Evolutionary conservation across 768 basidiomycete species (phyloP).

Genomic region (Candolleomyces efflorescens): DNA sequence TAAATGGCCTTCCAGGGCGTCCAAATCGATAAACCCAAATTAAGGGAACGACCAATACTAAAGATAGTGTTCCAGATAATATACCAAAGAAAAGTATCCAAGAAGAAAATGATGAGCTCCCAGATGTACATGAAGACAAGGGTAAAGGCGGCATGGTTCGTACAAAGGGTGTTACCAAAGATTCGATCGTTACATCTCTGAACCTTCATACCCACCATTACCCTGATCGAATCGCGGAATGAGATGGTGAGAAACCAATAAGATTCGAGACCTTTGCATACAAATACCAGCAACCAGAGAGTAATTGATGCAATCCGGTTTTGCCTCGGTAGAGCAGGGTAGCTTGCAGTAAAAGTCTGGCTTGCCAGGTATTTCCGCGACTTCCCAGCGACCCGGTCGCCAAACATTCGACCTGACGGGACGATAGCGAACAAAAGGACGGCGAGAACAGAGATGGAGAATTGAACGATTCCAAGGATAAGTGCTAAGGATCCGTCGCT

Average conservation of each 20-base stretch:
- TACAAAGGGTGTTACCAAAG: conserved; percentile 81
- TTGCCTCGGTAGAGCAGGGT: conserved; percentile 60
- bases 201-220: conserved; percentile 96
- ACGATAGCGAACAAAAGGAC: conserved; percentile 87
- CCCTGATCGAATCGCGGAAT: conserved; percentile 87
- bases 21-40: conserved; percentile 94
- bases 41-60: conserved; percentile 86
- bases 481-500: conserved; percentile 72
- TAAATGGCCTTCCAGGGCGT: conserved; percentile 99
- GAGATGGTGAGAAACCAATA: conserved; percentile 98
- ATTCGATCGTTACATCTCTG: conserved; percentile 85
- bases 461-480: conserved; percentile 95
- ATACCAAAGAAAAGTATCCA: conserved; percentile 99
- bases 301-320: conserved; percentile 73
- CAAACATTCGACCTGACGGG: conserved; percentile 98
- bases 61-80: conserved; percentile 99
- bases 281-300: conserved; percentile 92
- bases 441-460: conserved; percentile 85
- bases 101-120: conserved; percentile 95
- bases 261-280: conserved; percentile 94
- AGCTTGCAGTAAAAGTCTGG: conserved; percentile 97
- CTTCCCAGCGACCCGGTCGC: conserved; percentile 94
- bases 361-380: conserved; percentile 95
- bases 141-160: conserved; percentile 92
- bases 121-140: conserved; percentile 98